Base-by-base conservation (phyloP, 176 grass and related monocot species). In the Aegilops speltoides region DNA sequence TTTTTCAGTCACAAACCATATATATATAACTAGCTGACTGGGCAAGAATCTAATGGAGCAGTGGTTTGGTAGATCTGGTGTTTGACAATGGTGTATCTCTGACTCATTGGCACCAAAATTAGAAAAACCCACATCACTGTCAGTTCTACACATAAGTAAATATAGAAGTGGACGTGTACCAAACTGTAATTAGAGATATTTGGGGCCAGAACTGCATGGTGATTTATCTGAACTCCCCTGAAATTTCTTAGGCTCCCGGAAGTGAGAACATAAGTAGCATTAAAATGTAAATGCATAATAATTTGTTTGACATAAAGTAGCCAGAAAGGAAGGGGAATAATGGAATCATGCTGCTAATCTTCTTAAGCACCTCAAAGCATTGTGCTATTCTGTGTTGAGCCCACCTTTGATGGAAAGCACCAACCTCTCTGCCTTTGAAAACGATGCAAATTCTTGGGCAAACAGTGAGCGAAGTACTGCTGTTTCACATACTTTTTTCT, bases 381-480 rank as follows among this genome's bases (percentile, higher is more conserved):
- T 46, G 24, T 6, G 24, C 1, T 50, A 29, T 76, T 48, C 24
- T 76, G 24, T 20, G 43, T 1, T 31, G 25, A 52, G 45, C 73
- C 24, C 25, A 76, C 69, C 82, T 84, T 52, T 77, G 73, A 52
- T 76, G 62, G 83, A 78, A 54, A 26, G 14, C 57, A 65, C 22
- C 41, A 67, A 24, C 61, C 13, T 85, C 17, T 52, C 15, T 52
- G 15, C 48, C 31, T 65, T 24, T 15, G 40, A 68, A 56, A 72
- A 83, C 13, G 32, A 72, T 50, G 43, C 41, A 23, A 16, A 38
- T 38, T 24, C 1, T 57, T 71, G 1, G 19, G 45, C 19, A 33
- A 52, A 32, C 43, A 82, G 10, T 1, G n/a, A 81, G 37, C 63
- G 5, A 16, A 24, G 6, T 32, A 6, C n/a, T 48, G 45, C 0